These are phyloP conservation scores for Eucommia ulmoides DNA, from an alignment of 257 asterid species.

Conservation along the genomic window DNA sequence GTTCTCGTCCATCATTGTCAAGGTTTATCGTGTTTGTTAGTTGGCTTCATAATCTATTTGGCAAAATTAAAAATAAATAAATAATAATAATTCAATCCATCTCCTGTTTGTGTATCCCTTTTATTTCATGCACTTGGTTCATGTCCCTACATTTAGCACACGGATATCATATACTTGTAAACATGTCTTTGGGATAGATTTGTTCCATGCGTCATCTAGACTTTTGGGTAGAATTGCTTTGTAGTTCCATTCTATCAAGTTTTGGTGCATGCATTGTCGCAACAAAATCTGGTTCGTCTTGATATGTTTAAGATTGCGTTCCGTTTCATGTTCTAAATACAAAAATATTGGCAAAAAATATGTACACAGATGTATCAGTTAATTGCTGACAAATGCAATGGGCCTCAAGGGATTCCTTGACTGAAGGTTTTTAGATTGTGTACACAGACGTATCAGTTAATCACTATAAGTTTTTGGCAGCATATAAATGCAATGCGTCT, in stretches of 20 bases:
- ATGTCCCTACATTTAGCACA: background rate
- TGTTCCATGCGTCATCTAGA: too few species aligned
- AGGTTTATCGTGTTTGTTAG: background rate
- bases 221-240: background rate
- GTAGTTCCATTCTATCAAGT: background rate
- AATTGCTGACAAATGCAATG: too few species aligned
- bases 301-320: background rate
- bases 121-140: background rate
- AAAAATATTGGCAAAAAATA: background rate
- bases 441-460: background rate
- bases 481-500: slow-evolving; percentile 3
- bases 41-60: background rate
- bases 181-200: too few species aligned
- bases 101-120: background rate
- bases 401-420: too few species aligned
- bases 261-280: background rate
- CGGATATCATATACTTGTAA: background rate
- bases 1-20: background rate
- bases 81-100: background rate
- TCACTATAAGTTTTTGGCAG: background rate
- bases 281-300: background rate
- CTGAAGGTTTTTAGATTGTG: too few species aligned
- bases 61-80: too few species aligned
- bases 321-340: background rate
- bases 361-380: too few species aligned